phyloP scores from a whole-genome alignment of 805 yeast species.

The Candida dajiaensis region DNA sequence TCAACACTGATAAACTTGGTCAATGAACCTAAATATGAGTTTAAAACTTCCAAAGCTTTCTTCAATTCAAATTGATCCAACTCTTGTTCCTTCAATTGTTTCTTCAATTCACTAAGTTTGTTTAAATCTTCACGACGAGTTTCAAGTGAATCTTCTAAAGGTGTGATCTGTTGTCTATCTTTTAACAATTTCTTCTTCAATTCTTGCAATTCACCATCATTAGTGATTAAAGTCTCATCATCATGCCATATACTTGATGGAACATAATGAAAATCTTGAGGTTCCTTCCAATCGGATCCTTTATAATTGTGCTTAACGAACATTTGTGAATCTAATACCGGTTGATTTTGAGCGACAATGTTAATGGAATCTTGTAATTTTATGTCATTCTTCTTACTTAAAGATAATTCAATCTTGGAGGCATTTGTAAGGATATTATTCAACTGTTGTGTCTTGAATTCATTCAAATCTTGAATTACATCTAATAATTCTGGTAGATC shows the following conservation, averaged over 20 bases:
- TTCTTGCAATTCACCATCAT: slow-evolving; percentile 46
- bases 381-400: slow-evolving; percentile 36
- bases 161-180: slow-evolving; percentile 27
- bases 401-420: slow-evolving; percentile 50
- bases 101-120: slow-evolving; percentile 21
- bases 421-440: slow-evolving; percentile 66
- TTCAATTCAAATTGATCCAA: slow-evolving; percentile 42
- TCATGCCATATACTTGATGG: slow-evolving; percentile 98
- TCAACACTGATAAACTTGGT: slow-evolving; percentile 69
- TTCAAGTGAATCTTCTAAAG: slow-evolving; percentile 26
- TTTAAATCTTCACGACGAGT: slow-evolving; percentile 27
- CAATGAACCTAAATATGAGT: slow-evolving; percentile 45
- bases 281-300: slow-evolving; percentile 67
- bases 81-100: slow-evolving; percentile 31
- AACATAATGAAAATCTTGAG: slow-evolving; percentile 74
- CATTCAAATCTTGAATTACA: slow-evolving; percentile 76
- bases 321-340: slow-evolving; percentile 79
- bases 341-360: slow-evolving; percentile 64
- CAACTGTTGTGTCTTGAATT: slow-evolving; percentile 63
- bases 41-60: slow-evolving; percentile 36
- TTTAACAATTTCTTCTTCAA: slow-evolving; percentile 42
- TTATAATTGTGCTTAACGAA: slow-evolving; percentile 77
- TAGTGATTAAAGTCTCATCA: slow-evolving; percentile 67
- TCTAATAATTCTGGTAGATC: slow-evolving; percentile 90
- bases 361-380: slow-evolving; percentile 45